These are phyloP conservation scores for Kuraishia cidri DNA, from an alignment of 805 yeast species.

Conservation along the genomic window DNA sequence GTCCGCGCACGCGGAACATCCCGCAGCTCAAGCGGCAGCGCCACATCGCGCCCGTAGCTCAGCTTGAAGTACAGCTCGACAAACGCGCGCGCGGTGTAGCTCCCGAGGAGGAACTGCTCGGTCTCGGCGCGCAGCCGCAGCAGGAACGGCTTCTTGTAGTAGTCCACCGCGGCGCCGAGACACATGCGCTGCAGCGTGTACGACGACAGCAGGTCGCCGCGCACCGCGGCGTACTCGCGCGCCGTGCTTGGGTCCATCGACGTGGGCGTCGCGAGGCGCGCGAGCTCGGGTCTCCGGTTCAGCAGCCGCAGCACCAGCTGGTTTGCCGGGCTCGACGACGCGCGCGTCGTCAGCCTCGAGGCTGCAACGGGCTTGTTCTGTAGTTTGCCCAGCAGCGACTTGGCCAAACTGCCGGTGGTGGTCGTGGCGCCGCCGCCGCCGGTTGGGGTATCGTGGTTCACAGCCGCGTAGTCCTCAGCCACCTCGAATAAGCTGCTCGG, in stretches of 20 bases:
- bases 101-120: constrained; percentile 15
- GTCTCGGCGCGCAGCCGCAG: constrained; percentile 17
- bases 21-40: constrained; percentile 19
- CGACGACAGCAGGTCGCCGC: constrained; percentile 6
- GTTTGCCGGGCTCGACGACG: not conserved
- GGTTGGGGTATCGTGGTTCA: not conserved
- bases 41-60: constrained; percentile 20
- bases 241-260: not conserved
- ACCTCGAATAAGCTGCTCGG: not conserved
- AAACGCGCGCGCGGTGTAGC: constrained; percentile 17
- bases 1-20: constrained; percentile 16
- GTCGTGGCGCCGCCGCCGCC: not conserved
- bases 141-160: constrained; percentile 17
- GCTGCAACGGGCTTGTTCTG: not conserved
- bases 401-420: not conserved
- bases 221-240: constrained; percentile 2
- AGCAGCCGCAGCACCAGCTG: constrained; percentile 7
- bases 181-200: constrained; percentile 20
- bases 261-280: not conserved
- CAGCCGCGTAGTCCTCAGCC: not conserved
- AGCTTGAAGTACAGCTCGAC: constrained; percentile 19
- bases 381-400: not conserved
- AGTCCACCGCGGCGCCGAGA: constrained; percentile 23
- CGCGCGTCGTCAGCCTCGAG: too few relatives aligned
- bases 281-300: constrained; percentile 6